Base-by-base conservation (phyloP, 306 rosid genomes). In the Vachellia pachyceras region DNA sequence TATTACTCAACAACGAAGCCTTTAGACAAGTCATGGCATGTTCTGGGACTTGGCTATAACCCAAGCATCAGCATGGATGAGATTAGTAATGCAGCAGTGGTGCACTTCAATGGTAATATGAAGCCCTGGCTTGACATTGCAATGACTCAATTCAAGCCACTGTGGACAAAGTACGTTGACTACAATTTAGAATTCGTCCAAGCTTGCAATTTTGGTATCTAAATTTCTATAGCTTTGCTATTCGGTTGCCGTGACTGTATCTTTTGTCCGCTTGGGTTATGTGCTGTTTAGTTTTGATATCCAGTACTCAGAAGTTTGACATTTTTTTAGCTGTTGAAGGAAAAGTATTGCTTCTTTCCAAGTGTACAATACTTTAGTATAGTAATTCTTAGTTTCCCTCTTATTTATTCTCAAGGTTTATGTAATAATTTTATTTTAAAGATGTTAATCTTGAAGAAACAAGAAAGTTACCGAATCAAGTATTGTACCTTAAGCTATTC, bases 51-150 rank as follows among this genome's bases (percentile, higher is more conserved):
- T 36, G 95, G 97, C 61, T 92, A 92, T 73, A 92, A 92, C 74
- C 97, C 97, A n/a, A 92, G 95, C 85, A 91, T 92, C 44, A 85
- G 95, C 86, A 84, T 84, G 88, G 95, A 87, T 0, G 97, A 92
- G 89, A 92, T 92, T 25, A 80, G 45, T 12, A 91, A 91, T 71
- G 97, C 97, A 55, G 97, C 97, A 37, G 97, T 92, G 75, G 95
- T 91, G 77, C 97, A 92, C 85, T 92, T 91, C 87, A 91, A 92
- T 35, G 97, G 97, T 65, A 92, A 92, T 76, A 87, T 92, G 97
- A 92, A 92, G 69, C 97, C 97, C 42, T 92, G 97, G 97, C 97
- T 92, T 23, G 97, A 92, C 81, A 92, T 92, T 78, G 97, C 95
- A 63, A 92, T 92, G 95, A 85, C 79, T 69, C 95, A 88, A 79